Percentiles rank a stretch among this genome's conserved stretches.
These are phyloP conservation scores for Nannochloris sp. DNA, from an alignment of 139 green algal species.

Conservation along the genomic window DNA sequence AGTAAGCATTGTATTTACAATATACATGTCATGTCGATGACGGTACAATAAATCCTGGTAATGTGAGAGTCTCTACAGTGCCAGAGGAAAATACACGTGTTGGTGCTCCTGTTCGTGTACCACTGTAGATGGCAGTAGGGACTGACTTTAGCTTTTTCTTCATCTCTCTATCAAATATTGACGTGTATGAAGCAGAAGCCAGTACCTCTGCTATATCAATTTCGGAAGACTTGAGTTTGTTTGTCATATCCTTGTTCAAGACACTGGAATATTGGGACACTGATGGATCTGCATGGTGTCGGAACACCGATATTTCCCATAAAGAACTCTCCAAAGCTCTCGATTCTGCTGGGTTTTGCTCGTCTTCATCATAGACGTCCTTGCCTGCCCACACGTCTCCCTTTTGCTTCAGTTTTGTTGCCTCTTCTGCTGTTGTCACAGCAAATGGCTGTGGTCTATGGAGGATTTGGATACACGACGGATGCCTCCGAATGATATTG, in stretches of 20 bases:
- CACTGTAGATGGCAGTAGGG: constrained; percentile 42
- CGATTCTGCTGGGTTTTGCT: constrained; percentile 59
- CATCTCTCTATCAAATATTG: constrained; percentile 56
- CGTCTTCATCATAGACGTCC: constrained; percentile 48
- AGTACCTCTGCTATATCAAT: constrained; percentile 56
- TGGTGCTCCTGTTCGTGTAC: constrained; percentile 10
- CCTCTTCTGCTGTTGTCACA: not conserved
- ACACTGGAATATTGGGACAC: constrained; percentile 53
- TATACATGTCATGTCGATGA: too few relatives aligned
- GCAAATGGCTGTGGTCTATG: constrained; percentile 36
- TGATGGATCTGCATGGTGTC: constrained; percentile 73
- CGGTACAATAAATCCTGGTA: too few relatives aligned
- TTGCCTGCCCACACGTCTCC: constrained; percentile 18
- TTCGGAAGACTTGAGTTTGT: constrained; percentile 70
- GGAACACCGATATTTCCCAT: constrained; percentile 84
- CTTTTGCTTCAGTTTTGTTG: constrained; percentile 1
- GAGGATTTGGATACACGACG: constrained; percentile 69
- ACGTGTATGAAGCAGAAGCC: constrained; percentile 43
- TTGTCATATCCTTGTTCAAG: constrained; percentile 76
- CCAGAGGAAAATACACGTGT: constrained; percentile 13
- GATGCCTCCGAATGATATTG: constrained; percentile 91
- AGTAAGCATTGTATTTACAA: too few relatives aligned
- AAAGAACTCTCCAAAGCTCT: constrained; percentile 80
- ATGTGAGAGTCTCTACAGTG: not conserved
- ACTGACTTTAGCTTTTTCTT: constrained; percentile 55